A percentile compares a stretch with the other conserved stretches of the same genome.
phyloP scores from a whole-genome alignment of 768 basidiomycete genomes.

The Boletus rubroflammeus region DNA sequence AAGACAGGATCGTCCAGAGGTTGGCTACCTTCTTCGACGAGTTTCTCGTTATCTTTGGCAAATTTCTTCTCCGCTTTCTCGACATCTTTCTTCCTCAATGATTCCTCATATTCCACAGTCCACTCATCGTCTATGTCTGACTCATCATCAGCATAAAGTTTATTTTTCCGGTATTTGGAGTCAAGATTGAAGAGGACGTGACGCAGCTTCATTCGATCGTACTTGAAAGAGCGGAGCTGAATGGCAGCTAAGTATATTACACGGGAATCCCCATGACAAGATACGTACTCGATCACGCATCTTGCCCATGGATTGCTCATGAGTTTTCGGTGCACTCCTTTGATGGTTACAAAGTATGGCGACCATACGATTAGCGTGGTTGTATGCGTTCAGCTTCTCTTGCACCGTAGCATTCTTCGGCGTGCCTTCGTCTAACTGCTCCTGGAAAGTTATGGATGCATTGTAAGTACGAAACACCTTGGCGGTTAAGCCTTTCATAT shows the following conservation, averaged over 20 bases:
- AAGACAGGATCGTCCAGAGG: slow-evolving; percentile 59
- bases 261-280: not conserved
- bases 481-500: slow-evolving; percentile 97
- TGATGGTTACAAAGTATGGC: slow-evolving; percentile 99
- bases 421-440: slow-evolving; percentile 75
- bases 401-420: slow-evolving; percentile 72
- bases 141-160: slow-evolving; percentile 75
- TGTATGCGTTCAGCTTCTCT: slow-evolving; percentile 96
- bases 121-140: slow-evolving; percentile 95
- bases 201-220: slow-evolving; percentile 96
- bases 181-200: slow-evolving; percentile 80
- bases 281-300: slow-evolving; percentile 80
- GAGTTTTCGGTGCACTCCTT: slow-evolving; percentile 86
- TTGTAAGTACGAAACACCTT: slow-evolving; percentile 99
- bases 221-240: slow-evolving; percentile 88
- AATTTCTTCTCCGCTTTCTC: slow-evolving; percentile 94
- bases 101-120: slow-evolving; percentile 75
- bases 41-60: slow-evolving; percentile 88
- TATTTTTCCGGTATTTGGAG: slow-evolving; percentile 76
- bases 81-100: slow-evolving; percentile 72
- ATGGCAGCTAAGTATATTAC: slow-evolving; percentile 4
- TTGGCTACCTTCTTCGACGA: slow-evolving; percentile 65
- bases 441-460: slow-evolving; percentile 93
- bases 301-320: slow-evolving; percentile 92
- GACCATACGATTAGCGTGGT: slow-evolving; percentile 94